A percentile compares a stretch with the other conserved stretches of the same genome.
phyloP scores from a whole-genome alignment of 768 basidiomycete genomes.

The Mycena chlorophos region DNA sequence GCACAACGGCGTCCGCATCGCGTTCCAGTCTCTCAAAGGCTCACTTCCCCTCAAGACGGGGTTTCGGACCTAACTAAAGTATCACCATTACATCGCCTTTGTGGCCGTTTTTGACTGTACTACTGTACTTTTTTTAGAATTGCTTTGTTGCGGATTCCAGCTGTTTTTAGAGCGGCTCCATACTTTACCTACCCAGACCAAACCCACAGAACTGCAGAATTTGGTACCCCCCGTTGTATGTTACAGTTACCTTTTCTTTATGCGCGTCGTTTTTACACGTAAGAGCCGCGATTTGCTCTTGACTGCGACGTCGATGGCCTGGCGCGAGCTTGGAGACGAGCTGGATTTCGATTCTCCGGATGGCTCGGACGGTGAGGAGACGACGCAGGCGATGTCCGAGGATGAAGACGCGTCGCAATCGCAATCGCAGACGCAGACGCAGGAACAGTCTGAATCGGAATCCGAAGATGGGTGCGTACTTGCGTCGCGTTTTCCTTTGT shows the following conservation, averaged over 20 bases:
- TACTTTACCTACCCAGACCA: too few relatives aligned
- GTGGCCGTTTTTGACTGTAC: constrained; percentile 7
- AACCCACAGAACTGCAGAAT: too few relatives aligned
- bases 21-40: constrained; percentile 49
- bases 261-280: not conserved
- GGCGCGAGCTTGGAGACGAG: not conserved
- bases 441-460: not conserved
- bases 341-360: not conserved
- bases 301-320: constrained; percentile 1
- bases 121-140: not conserved
- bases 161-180: too few relatives aligned
- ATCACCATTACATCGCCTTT: constrained; percentile 5
- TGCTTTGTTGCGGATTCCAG: too few relatives aligned
- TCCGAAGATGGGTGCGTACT: not conserved
- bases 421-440: not conserved
- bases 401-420: not conserved
- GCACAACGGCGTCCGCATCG: constrained; percentile 54
- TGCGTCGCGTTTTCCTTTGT: not conserved
- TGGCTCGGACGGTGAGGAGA: not conserved
- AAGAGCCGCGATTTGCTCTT: not conserved
- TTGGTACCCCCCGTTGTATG: too few relatives aligned
- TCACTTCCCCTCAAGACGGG: constrained; percentile 47
- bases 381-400: not conserved
- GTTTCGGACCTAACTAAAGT: constrained; percentile 33
- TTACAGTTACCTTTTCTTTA: too few relatives aligned